These are phyloP conservation scores for Ephemerocybe angulata DNA, from an alignment of 768 basidiomycete species.

Conservation along the genomic window DNA sequence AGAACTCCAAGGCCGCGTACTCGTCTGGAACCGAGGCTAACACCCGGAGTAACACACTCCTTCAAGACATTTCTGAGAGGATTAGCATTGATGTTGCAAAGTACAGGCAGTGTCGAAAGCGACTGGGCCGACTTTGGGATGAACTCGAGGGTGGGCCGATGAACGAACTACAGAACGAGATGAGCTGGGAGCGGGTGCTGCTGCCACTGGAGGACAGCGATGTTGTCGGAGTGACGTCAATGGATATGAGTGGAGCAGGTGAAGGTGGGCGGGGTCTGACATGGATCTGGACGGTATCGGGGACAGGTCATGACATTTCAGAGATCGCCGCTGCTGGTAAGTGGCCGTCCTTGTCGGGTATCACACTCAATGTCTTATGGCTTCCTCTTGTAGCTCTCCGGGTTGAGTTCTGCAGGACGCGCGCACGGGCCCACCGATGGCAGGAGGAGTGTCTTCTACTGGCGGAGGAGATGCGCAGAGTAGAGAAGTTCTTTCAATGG, in stretches of 20 bases:
- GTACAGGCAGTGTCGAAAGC: constrained; percentile 10
- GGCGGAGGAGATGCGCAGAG: constrained; percentile 1
- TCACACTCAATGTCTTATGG: background rate
- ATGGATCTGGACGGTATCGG: background rate
- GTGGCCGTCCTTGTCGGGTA: background rate
- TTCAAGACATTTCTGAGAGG: constrained; percentile 13
- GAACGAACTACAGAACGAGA: background rate
- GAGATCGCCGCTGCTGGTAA: background rate
- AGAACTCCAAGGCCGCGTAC: constrained; percentile 25
- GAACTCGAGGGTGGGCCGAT: background rate
- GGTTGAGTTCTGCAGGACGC: background rate
- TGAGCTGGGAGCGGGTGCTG: background rate
- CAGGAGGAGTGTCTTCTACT: constrained; percentile 2
- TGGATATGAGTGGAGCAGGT: background rate
- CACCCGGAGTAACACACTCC: constrained; percentile 19
- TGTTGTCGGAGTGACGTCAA: background rate
- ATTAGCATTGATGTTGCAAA: constrained; percentile 11
- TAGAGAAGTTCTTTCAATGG: background rate
- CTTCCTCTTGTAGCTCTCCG: background rate
- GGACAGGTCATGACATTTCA: background rate
- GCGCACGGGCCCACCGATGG: background rate
- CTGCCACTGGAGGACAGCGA: background rate
- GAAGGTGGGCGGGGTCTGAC: background rate
- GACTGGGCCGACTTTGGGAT: background rate
- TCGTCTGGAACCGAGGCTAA: constrained; percentile 23